Evolutionary conservation across 805 yeast species (phyloP).

Genomic region (Metschnikowia borealis): DNA sequence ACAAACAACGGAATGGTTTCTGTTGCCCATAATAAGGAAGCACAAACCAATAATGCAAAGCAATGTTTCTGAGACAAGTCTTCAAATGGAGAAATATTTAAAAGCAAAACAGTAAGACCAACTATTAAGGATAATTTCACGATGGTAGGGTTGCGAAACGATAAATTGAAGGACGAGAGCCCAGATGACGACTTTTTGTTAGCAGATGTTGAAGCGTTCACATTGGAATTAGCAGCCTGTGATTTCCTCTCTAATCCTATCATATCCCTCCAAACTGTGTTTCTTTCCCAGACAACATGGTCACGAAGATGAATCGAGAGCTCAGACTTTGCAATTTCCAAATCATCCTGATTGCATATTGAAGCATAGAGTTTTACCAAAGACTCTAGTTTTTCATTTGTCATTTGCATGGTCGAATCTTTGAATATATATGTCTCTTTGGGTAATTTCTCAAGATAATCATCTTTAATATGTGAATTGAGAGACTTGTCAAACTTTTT

Average conservation of each 20-base stretch:
- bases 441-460: constrained; percentile 45
- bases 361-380: constrained; percentile 29
- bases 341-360: constrained; percentile 34
- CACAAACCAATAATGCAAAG: constrained; percentile 60
- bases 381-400: constrained; percentile 31
- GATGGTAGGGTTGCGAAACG: constrained; percentile 24
- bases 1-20: constrained; percentile 49
- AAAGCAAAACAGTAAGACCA: constrained; percentile 48
- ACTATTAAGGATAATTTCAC: constrained; percentile 47
- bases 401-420: constrained; percentile 24
- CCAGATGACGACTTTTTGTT: constrained; percentile 12
- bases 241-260: constrained; percentile 70
- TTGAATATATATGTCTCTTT: constrained; percentile 38
- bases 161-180: constrained; percentile 14
- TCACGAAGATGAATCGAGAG: constrained; percentile 54
- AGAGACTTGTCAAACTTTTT: constrained; percentile 53
- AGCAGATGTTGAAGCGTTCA: not conserved
- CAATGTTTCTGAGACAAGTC: constrained; percentile 66
- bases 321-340: constrained; percentile 48
- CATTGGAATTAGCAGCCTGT: constrained; percentile 54
- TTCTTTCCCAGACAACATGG: constrained; percentile 54
- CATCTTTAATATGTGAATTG: constrained; percentile 40
- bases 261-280: constrained; percentile 56
- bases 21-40: constrained; percentile 49
- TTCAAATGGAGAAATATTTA: constrained; percentile 56